Conservation (phyloP, 345 rosid species). For the Eucalyptus cloeziana region DNA sequence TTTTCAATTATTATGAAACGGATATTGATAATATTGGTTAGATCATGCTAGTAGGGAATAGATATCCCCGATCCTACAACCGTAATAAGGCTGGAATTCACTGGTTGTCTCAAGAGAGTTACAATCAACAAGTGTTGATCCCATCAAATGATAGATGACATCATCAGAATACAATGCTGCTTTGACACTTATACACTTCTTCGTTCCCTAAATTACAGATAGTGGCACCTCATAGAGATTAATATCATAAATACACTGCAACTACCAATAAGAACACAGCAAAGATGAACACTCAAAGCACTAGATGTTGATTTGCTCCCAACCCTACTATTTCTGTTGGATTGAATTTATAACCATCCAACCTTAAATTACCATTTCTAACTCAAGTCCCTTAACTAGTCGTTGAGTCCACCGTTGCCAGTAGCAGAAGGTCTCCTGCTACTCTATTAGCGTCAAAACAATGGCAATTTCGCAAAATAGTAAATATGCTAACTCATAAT, state of each 20-base stretch:
- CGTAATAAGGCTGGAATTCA: no score
- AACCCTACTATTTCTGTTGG: neutral
- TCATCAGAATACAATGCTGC: neutral
- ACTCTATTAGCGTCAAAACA: neutral
- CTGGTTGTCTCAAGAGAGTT: no score
- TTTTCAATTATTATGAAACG: no score
- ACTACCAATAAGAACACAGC: neutral
- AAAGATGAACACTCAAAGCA: neutral
- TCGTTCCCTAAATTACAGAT: neutral
- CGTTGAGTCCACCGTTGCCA: neutral
- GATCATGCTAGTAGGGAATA: no score
- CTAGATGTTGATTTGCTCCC: neutral
- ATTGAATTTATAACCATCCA: neutral
- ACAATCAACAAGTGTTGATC: no score
- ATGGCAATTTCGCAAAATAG: neutral
- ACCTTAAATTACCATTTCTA: neutral
- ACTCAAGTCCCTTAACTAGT: neutral
- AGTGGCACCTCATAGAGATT: neutral
- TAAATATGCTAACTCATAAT: neutral
- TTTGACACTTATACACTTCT: neutral
- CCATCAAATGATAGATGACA: no score
- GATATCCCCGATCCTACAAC: no score
- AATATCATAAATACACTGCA: neutral
- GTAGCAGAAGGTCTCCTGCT: neutral
- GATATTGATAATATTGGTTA: no score